Evolutionary conservation across 495 filamentous ascomycete species (phyloP).

Genomic region (Elasticomyces elasticus): DNA sequence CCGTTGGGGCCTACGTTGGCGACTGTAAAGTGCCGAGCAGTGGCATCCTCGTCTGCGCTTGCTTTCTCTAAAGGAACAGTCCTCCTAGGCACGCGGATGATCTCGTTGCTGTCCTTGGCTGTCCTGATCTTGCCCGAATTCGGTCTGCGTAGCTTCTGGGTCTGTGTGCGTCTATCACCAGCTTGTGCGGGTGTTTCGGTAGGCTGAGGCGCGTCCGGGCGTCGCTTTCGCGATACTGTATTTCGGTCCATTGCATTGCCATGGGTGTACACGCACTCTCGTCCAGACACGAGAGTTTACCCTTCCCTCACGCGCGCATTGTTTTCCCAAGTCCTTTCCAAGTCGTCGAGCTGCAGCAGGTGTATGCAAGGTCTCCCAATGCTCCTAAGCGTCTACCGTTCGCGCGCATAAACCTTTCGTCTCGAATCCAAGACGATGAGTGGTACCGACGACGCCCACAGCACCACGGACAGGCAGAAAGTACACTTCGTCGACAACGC

Average conservation of each 20-base stretch:
- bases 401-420: too few relatives aligned
- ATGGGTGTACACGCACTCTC: neutral
- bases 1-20: constrained; percentile 16
- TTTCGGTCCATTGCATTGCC: constrained; percentile 14
- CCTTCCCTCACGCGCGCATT: too few relatives aligned
- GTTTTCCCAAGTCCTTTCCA: too few relatives aligned
- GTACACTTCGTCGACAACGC: too few relatives aligned
- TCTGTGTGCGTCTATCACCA: neutral
- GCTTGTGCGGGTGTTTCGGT: neutral
- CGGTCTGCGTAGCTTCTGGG: neutral
- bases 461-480: too few relatives aligned
- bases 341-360: too few relatives aligned
- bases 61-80: neutral
- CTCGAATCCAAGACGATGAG: too few relatives aligned
- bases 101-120: constrained; percentile 18
- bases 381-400: too few relatives aligned
- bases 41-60: constrained; percentile 10
- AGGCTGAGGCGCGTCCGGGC: constrained; percentile 21
- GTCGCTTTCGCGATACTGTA: constrained; percentile 17
- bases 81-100: constrained; percentile 9
- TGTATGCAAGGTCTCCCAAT: too few relatives aligned
- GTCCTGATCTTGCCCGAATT: constrained; percentile 11
- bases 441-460: too few relatives aligned
- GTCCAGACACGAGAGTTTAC: neutral
- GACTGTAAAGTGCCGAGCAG: constrained; percentile 13